Evolutionary conservation across 2,329 filamentous ascomycete species (phyloP), one percentile per base, ranked within the genome.

Genomic region (Stemphylium vesicarium): DNA sequence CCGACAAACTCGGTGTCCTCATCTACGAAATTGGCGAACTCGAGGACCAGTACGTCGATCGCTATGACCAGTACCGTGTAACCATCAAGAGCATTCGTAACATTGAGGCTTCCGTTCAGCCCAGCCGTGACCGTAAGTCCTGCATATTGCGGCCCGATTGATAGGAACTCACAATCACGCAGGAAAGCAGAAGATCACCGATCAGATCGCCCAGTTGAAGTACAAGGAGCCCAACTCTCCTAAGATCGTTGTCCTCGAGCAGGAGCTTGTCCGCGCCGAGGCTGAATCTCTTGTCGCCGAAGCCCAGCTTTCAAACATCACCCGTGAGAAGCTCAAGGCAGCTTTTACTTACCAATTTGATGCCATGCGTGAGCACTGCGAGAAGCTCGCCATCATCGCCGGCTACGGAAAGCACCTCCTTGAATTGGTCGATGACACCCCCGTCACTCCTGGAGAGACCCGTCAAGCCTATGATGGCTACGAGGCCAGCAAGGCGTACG

Each of bases 51-150:
- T 98, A 96, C 72, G 93, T 99, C 77, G 95, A 99, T 78, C 91
- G 93, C 72, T 99, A 99, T 79, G 95, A 99, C 78, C 95, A 99
- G 80, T 99, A 98, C 82, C 92, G 95, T 73, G 90, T 99, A 53
- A 99, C 95, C 49, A 96, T 99, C 81, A 99, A 99, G 88, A 96
- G 92, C 77, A 96, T 99, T 73, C 90, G 95, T 71, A 99, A 99
- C 80, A 99, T 99, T 63, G 95, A 99, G 79, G 93, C 94, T 56
- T 98, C 94, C 18, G 95, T 99, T 45, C 95, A 99, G 80, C 95
- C 95, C 52, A 97, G 93, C 82, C 87, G 95, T 80, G 95, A 99
- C 80, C 91, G 95, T 95, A 82, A 80, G 90, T 78, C 31, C n/a
- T 3, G 7, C 24, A 29, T 4, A 3, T 22, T 13, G 9, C 16